A percentile compares a stretch with the other conserved stretches of the same genome.
phyloP scores from a whole-genome alignment of 352 stramenopile genomes.

The Plasmopara muralis region DNA sequence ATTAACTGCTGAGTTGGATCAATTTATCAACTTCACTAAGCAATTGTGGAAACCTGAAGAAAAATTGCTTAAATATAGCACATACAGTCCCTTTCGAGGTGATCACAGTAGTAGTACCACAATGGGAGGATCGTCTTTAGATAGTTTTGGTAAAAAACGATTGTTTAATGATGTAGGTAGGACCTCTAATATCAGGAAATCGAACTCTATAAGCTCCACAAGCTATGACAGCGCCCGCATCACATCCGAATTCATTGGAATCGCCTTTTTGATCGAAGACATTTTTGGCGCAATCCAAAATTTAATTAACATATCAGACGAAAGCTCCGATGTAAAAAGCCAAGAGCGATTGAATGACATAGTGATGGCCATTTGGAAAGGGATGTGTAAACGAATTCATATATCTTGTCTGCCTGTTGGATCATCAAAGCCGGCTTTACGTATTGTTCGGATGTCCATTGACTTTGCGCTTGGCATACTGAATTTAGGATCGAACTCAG shows the following conservation, averaged over 20 bases:
- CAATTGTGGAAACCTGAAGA: constrained; percentile 13
- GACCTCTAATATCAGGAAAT: neutral
- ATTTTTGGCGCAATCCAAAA: constrained; percentile 35
- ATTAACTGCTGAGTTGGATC: constrained; percentile 15
- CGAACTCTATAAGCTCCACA: neutral
- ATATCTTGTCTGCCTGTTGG: constrained; percentile 1
- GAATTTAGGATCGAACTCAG: constrained; percentile 8
- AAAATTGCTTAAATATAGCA: constrained; percentile 1
- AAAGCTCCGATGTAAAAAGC: constrained; percentile 1
- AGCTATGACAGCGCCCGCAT: constrained; percentile 8
- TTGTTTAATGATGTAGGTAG: neutral
- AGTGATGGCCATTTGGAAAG: constrained; percentile 29
- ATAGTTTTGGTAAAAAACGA: constrained; percentile 1
- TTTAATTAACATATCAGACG: constrained; percentile 21
- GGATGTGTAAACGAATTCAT: constrained; percentile 38
- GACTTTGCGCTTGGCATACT: constrained; percentile 49
- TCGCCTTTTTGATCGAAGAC: constrained; percentile 49
- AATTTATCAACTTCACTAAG: constrained; percentile 26
- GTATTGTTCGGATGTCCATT: constrained; percentile 38
- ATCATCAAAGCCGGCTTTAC: constrained; percentile 31
- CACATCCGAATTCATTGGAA: constrained; percentile 26
- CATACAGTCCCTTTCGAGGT: constrained; percentile 1
- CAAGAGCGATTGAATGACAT: constrained; percentile 10
- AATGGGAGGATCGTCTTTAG: constrained; percentile 9
- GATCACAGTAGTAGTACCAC: constrained; percentile 18